phyloP scores from a whole-genome alignment of 2,329 filamentous ascomycete genomes.

The Ampelomyces quisqualis region DNA sequence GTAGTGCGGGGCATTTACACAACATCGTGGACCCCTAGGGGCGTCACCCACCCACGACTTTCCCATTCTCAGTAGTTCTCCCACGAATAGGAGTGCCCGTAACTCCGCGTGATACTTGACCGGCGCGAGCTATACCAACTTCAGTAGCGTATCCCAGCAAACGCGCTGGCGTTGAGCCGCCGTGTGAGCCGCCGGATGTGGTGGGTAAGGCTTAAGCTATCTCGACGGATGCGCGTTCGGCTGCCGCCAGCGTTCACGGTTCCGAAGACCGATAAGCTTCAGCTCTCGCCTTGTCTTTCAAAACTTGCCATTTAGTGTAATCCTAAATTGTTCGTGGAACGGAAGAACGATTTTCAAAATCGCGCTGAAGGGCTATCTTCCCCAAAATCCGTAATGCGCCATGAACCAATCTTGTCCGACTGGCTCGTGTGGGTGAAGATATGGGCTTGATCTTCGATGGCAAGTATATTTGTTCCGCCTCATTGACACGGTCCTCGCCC shows the following conservation, averaged over 20 bases:
- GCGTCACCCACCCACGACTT: too few species aligned
- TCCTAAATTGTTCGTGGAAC: too few species aligned
- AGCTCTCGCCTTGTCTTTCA: too few species aligned
- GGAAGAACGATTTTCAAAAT: too few species aligned
- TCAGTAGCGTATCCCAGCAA: conserved; percentile 3
- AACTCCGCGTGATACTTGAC: neutral
- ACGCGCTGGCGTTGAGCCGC: too few species aligned
- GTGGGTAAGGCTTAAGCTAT: too few species aligned
- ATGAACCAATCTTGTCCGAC: neutral
- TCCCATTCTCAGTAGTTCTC: too few species aligned
- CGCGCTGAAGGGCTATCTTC: too few species aligned
- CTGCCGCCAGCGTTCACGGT: too few species aligned
- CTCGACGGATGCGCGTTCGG: too few species aligned
- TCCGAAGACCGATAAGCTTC: too few species aligned
- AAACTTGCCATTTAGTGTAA: too few species aligned
- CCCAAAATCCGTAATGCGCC: neutral
- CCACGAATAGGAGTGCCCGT: conserved; percentile 1
- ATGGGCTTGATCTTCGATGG: neutral
- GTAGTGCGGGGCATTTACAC: conserved; percentile 5
- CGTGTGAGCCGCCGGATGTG: conserved; percentile 1
- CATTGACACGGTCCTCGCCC: neutral
- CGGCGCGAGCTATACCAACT: conserved; percentile 3
- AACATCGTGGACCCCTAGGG: conserved; percentile 5
- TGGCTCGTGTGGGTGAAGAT: neutral
- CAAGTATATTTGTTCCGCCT: neutral